Conservation (phyloP, 2,329 filamentous ascomycete genomes). For the Basipetospora chlamydospora region DNA sequence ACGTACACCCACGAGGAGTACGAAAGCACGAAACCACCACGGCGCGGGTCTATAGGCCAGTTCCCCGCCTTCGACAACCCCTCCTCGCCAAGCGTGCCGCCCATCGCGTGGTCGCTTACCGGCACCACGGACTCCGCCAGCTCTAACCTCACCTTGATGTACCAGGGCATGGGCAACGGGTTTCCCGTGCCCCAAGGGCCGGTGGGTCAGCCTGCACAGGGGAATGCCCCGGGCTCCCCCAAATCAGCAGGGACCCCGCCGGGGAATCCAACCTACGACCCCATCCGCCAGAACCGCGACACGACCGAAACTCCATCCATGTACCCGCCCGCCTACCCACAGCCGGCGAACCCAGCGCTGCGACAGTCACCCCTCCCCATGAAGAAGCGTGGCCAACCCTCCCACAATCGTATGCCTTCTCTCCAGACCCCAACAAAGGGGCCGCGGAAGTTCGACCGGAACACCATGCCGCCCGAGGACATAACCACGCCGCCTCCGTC, state of each 20-base stretch:
- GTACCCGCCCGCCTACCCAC: conserved; percentile 33
- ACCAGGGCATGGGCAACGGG: conserved; percentile 49
- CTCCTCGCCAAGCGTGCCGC: conserved; percentile 33
- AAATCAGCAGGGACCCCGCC: conserved; percentile 32
- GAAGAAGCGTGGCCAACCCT: conserved; percentile 12
- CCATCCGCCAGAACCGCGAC: conserved; percentile 41
- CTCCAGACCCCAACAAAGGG: conserved; percentile 8
- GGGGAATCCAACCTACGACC: conserved; percentile 46
- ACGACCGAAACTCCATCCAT: conserved; percentile 31
- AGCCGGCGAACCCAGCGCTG: conserved; percentile 32
- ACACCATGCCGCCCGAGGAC: conserved; percentile 15
- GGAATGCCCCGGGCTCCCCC: not conserved
- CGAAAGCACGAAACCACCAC: conserved; percentile 49
- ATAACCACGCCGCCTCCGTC: conserved; percentile 15
- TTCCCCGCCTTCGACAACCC: conserved; percentile 30
- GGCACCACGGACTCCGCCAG: conserved; percentile 76
- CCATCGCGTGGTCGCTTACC: conserved; percentile 75
- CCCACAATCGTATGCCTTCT: conserved; percentile 9
- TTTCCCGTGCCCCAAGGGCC: no score
- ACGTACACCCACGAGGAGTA: conserved; percentile 59
- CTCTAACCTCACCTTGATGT: conserved; percentile 70
- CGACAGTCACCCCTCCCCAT: conserved; percentile 25
- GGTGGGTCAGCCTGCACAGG: conserved; percentile 14
- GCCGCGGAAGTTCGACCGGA: conserved; percentile 15
- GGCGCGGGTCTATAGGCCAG: conserved; percentile 22